Evolutionary conservation across 345 rosid genomes (phyloP), one percentile per base, ranked within the genome.

Genomic region (Atalantia buxifolia): DNA sequence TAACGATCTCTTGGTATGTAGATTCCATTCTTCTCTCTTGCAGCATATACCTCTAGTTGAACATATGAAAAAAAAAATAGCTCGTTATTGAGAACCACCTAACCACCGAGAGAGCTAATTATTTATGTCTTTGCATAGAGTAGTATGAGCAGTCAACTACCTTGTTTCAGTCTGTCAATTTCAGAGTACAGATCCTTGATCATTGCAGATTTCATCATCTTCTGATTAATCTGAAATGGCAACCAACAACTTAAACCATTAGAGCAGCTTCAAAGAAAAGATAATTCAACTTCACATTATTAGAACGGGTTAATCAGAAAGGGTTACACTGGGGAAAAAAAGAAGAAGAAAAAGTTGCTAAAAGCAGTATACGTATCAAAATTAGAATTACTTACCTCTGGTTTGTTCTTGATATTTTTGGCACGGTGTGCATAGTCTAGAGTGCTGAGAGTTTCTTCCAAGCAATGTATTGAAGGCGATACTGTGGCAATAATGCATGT

Each of bases 151-250:
- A 76, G 74, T 64, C 48, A 69, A 70, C 66, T 73, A 94, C 99
- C 99, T 92, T 97, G 98, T 86, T 94, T 97, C 76, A 97, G 90
- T 70, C 97, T 85, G 83, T 97, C 98, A 85, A 97, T 97, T 86
- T 97, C 97, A 81, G 95, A 92, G 79, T 97, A 94, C n/a, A 97
- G 79, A 89, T 94, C 98, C 86, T 94, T 97, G 85, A 94, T 94
- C 89, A 94, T 78, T 62, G 98, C 99, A 81, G 98, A 85, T 88
- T 97, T 97, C 99, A 97, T 94, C 98, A 97, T 92, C 97, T 97
- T 97, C 85, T 97, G 99, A 85, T 97, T 97, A 76, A 97, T 84
- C 99, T 95, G 94, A 78, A 66, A 82, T 22, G 55, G 50, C 45
- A 68, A 69, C 30, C 76, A 53, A 53, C 57, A 79, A 33, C 27